A percentile compares a stretch with the other conserved stretches of the same genome.
Conservation (phyloP, 768 basidiomycete species). For the Lepiota subincarnata region DNA sequence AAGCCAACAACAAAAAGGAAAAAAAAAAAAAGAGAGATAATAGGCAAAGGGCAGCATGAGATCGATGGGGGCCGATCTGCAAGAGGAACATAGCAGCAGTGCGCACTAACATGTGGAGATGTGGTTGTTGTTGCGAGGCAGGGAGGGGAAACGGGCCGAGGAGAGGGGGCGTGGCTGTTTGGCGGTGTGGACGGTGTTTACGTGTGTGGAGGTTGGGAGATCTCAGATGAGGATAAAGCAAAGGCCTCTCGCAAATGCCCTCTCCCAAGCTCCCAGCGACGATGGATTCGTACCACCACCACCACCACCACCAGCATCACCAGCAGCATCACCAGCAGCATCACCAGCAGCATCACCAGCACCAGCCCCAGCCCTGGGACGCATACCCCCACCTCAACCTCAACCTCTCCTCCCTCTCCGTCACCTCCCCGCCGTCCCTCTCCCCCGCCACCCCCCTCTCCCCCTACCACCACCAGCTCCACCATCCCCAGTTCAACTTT, state of each 20-base stretch:
- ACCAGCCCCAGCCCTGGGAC: conserved; percentile 20
- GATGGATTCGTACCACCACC: conserved; percentile 20
- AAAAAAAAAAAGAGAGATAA: no score
- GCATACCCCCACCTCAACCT: conserved; percentile 42
- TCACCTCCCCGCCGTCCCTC: conserved; percentile 61
- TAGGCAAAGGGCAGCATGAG: no score
- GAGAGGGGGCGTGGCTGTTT: conserved; percentile 3
- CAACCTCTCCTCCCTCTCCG: conserved; percentile 63
- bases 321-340: conserved; percentile 14
- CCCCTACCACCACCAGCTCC: conserved; percentile 36
- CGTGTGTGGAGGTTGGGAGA: conserved; percentile 1
- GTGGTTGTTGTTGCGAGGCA: no score
- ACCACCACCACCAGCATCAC: conserved; percentile 24
- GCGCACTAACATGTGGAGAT: no score
- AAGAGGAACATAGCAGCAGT: no score
- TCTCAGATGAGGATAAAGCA: conserved; percentile 11
- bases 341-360: conserved; percentile 15
- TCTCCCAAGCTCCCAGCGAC: neutral
- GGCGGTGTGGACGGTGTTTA: conserved; percentile 13
- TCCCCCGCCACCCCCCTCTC: conserved; percentile 49
- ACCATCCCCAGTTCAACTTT: conserved; percentile 50
- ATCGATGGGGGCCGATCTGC: no score
- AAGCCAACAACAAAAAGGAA: no score
- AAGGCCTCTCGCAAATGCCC: neutral
- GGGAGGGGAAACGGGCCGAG: neutral